Conservation (phyloP, 345 rosid genomes). For the Euclidium syriacum region DNA sequence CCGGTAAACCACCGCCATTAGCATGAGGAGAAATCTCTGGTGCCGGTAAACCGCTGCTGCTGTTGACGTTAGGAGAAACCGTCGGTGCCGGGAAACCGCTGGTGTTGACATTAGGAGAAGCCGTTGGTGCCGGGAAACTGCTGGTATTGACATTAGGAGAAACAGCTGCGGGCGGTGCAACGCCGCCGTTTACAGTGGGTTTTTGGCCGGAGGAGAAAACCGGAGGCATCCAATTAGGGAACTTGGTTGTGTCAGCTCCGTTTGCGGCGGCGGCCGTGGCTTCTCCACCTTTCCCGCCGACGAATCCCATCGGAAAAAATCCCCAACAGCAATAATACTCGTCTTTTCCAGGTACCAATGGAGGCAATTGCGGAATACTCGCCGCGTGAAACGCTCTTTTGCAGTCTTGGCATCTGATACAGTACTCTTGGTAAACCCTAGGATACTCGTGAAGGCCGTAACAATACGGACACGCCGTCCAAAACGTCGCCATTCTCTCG, state of each 20-base stretch:
- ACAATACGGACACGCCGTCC: constrained; percentile 95
- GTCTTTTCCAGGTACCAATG: constrained; percentile 70
- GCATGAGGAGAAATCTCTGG: neutral
- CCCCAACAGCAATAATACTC: constrained; percentile 90
- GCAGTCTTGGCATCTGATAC: constrained; percentile 74
- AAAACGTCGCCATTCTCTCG: constrained; percentile 51
- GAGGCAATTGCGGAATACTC: constrained; percentile 53
- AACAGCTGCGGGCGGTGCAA: neutral
- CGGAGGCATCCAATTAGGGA: constrained; percentile 61
- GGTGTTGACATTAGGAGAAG: no score
- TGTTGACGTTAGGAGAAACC: neutral
- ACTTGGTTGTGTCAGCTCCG: constrained; percentile 23
- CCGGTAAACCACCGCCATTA: constrained; percentile 7
- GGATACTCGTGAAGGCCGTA: constrained; percentile 75
- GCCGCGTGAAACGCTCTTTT: constrained; percentile 72
- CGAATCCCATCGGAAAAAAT: constrained; percentile 70
- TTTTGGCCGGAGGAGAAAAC: constrained; percentile 13
- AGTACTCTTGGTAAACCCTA: constrained; percentile 67
- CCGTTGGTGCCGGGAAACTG: neutral
- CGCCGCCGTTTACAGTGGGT: neutral
- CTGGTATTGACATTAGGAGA: constrained; percentile 16
- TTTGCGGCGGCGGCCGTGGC: neutral
- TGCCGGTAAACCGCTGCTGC: neutral
- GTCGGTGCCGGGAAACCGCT: neutral
- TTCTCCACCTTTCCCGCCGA: constrained; percentile 27